These are phyloP conservation scores for Botrytis squamosa DNA, from an alignment of 2,329 filamentous ascomycete species.

Conservation along the genomic window DNA sequence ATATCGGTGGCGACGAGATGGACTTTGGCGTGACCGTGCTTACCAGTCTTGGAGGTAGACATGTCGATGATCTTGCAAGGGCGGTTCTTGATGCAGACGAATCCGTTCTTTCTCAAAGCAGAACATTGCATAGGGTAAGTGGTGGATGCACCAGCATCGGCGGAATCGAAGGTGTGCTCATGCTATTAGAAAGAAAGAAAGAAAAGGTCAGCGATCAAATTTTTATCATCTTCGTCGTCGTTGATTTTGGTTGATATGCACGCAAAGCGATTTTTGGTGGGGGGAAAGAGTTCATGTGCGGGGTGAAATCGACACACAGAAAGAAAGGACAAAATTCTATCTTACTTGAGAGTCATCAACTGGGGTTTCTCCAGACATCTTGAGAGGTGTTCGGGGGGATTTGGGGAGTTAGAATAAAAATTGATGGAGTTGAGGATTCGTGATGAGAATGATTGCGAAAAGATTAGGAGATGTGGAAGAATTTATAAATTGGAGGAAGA, in stretches of 20 bases:
- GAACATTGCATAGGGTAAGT: slow-evolving; percentile 99
- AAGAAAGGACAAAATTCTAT: slow-evolving; percentile 24
- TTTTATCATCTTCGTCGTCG: background rate
- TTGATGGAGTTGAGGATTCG: slow-evolving; percentile 24
- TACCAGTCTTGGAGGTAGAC: slow-evolving; percentile 99
- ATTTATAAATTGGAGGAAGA: slow-evolving; percentile 24
- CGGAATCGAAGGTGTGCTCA: slow-evolving; percentile 76
- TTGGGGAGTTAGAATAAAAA: slow-evolving; percentile 33
- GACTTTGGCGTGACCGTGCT: slow-evolving; percentile 99
- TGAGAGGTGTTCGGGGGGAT: slow-evolving; percentile 32
- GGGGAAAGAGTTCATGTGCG: slow-evolving; percentile 27
- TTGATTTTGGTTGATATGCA: slow-evolving; percentile 28
- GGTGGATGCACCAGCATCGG: slow-evolving; percentile 90
- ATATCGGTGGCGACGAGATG: slow-evolving; percentile 97
- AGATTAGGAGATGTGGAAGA: slow-evolving; percentile 17
- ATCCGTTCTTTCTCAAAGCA: slow-evolving; percentile 98
- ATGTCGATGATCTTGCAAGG: slow-evolving; percentile 99
- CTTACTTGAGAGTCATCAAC: slow-evolving; percentile 58
- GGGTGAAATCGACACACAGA: slow-evolving; percentile 21
- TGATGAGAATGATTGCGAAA: slow-evolving; percentile 21
- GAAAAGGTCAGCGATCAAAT: slow-evolving; percentile 21
- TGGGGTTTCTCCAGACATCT: slow-evolving; percentile 54
- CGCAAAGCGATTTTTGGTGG: slow-evolving; percentile 32
- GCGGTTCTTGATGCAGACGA: slow-evolving; percentile 97
- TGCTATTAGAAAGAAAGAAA: slow-evolving; percentile 30